Evolutionary conservation across 2,329 filamentous ascomycete species (phyloP).

Genomic region (Mariannaea sp.): DNA sequence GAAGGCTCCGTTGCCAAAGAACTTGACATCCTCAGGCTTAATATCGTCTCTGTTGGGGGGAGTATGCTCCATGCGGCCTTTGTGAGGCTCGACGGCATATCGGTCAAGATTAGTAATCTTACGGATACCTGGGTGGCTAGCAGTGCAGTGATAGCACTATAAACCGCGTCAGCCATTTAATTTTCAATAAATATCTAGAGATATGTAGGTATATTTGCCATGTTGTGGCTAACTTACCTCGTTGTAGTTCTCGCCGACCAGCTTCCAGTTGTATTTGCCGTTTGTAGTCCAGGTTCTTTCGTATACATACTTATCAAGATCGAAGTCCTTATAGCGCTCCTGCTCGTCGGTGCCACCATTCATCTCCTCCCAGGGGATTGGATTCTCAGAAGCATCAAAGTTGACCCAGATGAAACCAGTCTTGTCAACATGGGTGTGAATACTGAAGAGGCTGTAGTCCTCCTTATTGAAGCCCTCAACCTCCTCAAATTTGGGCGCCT

Average conservation of each 20-base stretch:
- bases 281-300: constrained; percentile 61
- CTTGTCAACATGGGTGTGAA: constrained; percentile 56
- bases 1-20: no score
- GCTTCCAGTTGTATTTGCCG: constrained; percentile 64
- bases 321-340: constrained; percentile 47
- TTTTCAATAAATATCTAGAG: no score
- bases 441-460: constrained; percentile 59
- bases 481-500: constrained; percentile 63
- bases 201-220: no score
- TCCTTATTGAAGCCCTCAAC: constrained; percentile 59
- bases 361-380: constrained; percentile 53
- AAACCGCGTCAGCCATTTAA: not conserved
- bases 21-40: no score
- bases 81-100: constrained; percentile 20
- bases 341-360: constrained; percentile 54
- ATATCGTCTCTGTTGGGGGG: no score
- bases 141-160: constrained; percentile 25
- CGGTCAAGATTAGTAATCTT: constrained; percentile 5
- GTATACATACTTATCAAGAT: constrained; percentile 58
- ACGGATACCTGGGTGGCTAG: constrained; percentile 26
- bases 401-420: constrained; percentile 64
- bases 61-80: no score
- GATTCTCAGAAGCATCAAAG: constrained; percentile 52
- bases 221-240: no score
- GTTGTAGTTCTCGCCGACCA: constrained; percentile 66